These are phyloP conservation scores for Zelopaecilomyces penicillatus DNA, from an alignment of 2,329 filamentous ascomycete species.

Conservation along the genomic window DNA sequence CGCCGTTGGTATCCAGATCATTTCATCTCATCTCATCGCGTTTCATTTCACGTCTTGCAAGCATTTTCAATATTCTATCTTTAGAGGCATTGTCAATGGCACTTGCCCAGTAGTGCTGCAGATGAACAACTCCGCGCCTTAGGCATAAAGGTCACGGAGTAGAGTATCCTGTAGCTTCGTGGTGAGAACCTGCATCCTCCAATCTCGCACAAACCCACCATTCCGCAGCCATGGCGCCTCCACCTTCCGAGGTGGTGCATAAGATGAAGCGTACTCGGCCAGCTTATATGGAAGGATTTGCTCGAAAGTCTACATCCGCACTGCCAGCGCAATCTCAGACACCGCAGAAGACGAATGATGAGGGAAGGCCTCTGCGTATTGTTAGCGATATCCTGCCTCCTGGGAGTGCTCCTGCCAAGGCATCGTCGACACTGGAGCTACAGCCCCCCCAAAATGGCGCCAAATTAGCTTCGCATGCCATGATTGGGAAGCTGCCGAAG, in stretches of 20 bases:
- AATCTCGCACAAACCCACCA: no score
- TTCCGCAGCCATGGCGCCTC: not conserved
- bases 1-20: no score
- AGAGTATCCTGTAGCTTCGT: no score
- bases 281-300: slow-evolving; percentile 1
- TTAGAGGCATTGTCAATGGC: no score
- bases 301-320: not conserved
- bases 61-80: no score
- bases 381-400: slow-evolving; percentile 16
- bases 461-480: slow-evolving; percentile 11
- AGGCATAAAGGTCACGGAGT: no score
- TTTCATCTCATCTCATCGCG: no score
- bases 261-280: slow-evolving; percentile 9
- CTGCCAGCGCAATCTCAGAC: not conserved
- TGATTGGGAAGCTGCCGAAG: slow-evolving; percentile 20
- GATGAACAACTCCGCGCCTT: no score
- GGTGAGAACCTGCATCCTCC: not conserved
- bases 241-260: not conserved
- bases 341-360: not conserved
- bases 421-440: not conserved
- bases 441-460: not conserved
- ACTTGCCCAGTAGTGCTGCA: no score
- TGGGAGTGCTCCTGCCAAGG: not conserved
- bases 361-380: slow-evolving; percentile 9
- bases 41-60: no score